A percentile compares a stretch with the other conserved stretches of the same genome.
These are phyloP conservation scores for Penicilliopsis zonata DNA, from an alignment of 495 filamentous ascomycete genomes.

Conservation along the genomic window DNA sequence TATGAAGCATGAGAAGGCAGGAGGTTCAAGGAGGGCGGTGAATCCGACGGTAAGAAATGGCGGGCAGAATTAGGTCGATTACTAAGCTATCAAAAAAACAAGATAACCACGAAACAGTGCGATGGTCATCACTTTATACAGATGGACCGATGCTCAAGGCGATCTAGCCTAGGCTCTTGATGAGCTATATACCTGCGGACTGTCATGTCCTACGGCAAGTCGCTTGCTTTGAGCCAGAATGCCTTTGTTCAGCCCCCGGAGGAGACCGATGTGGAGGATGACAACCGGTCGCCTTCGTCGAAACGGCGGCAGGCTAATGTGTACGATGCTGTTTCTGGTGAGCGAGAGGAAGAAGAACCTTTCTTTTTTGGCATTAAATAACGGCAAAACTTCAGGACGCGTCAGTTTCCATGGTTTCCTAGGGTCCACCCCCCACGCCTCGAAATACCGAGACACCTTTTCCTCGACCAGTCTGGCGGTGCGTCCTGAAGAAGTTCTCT, in stretches of 20 bases:
- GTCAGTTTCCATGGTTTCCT: slow-evolving; percentile 33
- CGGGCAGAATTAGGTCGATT: too few relatives aligned
- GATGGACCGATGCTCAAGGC: too few relatives aligned
- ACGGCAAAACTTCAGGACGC: slow-evolving; percentile 30
- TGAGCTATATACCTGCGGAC: not conserved
- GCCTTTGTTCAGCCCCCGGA: slow-evolving; percentile 8
- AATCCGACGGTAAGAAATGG: too few relatives aligned
- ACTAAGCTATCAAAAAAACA: too few relatives aligned
- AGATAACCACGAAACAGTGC: too few relatives aligned
- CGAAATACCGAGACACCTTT: slow-evolving; percentile 37
- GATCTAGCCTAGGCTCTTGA: too few relatives aligned
- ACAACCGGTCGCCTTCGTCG: slow-evolving; percentile 2
- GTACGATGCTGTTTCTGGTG: slow-evolving; percentile 77
- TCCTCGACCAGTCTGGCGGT: slow-evolving; percentile 40
- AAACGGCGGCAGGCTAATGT: slow-evolving; percentile 38
- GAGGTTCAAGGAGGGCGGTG: too few relatives aligned
- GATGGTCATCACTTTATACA: too few relatives aligned
- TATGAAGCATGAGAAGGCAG: too few relatives aligned
- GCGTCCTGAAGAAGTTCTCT: slow-evolving; percentile 66
- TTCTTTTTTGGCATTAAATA: too few relatives aligned
- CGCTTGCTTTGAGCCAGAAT: slow-evolving; percentile 12
- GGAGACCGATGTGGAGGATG: not conserved
- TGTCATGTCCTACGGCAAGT: slow-evolving; percentile 13
- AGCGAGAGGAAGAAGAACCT: too few relatives aligned
- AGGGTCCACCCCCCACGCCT: slow-evolving; percentile 16